Conservation (phyloP, 495 filamentous ascomycete species). For the Aspergillus carlsbadensis region DNA sequence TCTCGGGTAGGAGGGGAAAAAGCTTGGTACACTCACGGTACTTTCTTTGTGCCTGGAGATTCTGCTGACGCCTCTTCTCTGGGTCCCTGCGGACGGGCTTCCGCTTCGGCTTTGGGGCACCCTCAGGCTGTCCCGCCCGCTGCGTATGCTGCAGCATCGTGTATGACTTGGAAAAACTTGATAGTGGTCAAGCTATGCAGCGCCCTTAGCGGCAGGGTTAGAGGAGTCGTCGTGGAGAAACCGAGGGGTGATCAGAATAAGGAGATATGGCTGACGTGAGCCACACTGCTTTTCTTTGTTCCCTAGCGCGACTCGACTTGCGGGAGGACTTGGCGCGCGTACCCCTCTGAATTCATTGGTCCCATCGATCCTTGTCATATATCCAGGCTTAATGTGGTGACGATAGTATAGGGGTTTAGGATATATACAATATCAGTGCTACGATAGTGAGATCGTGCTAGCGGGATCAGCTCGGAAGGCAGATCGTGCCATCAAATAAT, state of each 20-base stretch:
- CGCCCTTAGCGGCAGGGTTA: background rate
- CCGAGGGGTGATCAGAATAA: background rate
- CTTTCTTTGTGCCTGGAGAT: slow-evolving; percentile 29
- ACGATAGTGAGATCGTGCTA: too few species aligned
- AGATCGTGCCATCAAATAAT: too few species aligned
- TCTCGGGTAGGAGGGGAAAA: background rate
- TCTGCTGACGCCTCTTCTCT: slow-evolving; percentile 31
- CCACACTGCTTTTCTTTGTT: background rate
- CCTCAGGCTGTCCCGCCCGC: background rate
- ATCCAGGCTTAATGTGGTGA: too few species aligned
- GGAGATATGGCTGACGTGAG: background rate
- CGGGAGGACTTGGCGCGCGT: background rate
- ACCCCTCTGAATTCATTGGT: too few species aligned
- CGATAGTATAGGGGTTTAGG: too few species aligned
- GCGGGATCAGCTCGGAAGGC: too few species aligned
- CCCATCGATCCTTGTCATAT: too few species aligned
- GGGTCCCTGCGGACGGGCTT: slow-evolving; percentile 31
- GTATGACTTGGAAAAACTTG: background rate
- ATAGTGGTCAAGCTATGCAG: background rate
- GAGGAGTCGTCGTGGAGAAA: background rate
- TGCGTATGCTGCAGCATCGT: slow-evolving; percentile 8
- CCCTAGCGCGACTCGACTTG: background rate
- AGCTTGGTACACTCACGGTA: slow-evolving; percentile 21
- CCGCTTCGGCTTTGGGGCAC: slow-evolving; percentile 21
- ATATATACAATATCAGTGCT: too few species aligned